A percentile compares a stretch with the other conserved stretches of the same genome.
phyloP scores from a whole-genome alignment of 768 basidiomycete genomes.

The Lactarius quietus region DNA sequence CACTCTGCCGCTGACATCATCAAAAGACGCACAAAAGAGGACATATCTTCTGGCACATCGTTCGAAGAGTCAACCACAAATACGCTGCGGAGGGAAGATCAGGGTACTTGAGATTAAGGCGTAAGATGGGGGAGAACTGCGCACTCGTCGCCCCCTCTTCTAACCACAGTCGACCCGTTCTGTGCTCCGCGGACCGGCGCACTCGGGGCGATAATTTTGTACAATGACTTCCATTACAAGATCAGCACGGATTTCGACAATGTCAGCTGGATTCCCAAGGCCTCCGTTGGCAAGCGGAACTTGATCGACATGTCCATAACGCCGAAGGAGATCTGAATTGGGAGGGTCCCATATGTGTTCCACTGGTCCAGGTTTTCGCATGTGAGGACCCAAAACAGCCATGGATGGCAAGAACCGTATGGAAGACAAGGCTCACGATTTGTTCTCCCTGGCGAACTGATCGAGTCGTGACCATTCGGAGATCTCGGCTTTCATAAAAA shows the following conservation, averaged over 20 bases:
- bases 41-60: slow-evolving; percentile 51
- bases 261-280: slow-evolving; percentile 71
- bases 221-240: slow-evolving; percentile 48
- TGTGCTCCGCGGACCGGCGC: slow-evolving; percentile 25
- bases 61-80: slow-evolving; percentile 53
- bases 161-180: slow-evolving; percentile 90
- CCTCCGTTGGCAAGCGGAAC: slow-evolving; percentile 49
- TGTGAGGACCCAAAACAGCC: background rate
- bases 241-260: slow-evolving; percentile 76
- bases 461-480: slow-evolving; percentile 81
- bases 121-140: slow-evolving; percentile 29
- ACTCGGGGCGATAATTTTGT: slow-evolving; percentile 6
- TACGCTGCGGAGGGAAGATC: slow-evolving; percentile 39
- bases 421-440: slow-evolving; percentile 60
- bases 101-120: background rate
- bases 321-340: slow-evolving; percentile 88
- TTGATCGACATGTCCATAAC: slow-evolving; percentile 90
- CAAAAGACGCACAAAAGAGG: slow-evolving; percentile 65
- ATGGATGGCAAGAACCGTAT: background rate
- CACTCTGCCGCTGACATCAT: slow-evolving; percentile 55
- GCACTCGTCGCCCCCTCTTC: slow-evolving; percentile 88
- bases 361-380: slow-evolving; percentile 45
- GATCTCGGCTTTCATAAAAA: slow-evolving; percentile 66
- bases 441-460: slow-evolving; percentile 75
- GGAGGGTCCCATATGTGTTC: slow-evolving; percentile 97